Conservation (phyloP, 2,329 filamentous ascomycete species). For the Diaporthe sp. region DNA sequence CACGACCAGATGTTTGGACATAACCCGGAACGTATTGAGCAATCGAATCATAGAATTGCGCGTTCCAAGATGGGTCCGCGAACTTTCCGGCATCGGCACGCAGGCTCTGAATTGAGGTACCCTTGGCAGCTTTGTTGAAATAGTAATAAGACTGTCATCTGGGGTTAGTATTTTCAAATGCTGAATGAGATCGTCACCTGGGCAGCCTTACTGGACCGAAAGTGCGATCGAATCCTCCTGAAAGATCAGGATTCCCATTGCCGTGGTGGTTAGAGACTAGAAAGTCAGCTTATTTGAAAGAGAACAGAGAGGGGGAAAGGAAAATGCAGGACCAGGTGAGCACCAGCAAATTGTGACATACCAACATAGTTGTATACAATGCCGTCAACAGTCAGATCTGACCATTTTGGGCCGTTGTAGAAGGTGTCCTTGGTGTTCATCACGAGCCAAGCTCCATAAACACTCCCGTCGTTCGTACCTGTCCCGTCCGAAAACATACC, state of each 20-base stretch:
- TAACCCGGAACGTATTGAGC: slow-evolving; percentile 68
- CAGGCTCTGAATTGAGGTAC: slow-evolving; percentile 57
- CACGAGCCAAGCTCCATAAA: slow-evolving; percentile 70
- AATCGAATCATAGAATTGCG: slow-evolving; percentile 71
- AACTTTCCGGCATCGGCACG: slow-evolving; percentile 64
- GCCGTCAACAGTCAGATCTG: slow-evolving; percentile 71
- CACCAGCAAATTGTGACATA: background rate
- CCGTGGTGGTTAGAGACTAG: slow-evolving; percentile 70
- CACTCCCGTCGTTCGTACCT: slow-evolving; percentile 59
- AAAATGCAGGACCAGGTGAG: too few relatives aligned
- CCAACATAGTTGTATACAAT: slow-evolving; percentile 72
- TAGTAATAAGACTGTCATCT: slow-evolving; percentile 62
- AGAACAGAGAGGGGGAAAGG: too few relatives aligned
- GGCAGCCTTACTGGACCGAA: slow-evolving; percentile 60
- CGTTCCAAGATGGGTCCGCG: slow-evolving; percentile 64
- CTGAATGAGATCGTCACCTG: background rate
- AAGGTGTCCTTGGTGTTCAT: slow-evolving; percentile 73
- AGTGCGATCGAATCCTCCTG: slow-evolving; percentile 71
- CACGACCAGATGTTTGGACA: slow-evolving; percentile 60
- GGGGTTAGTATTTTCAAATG: background rate
- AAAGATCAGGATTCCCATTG: slow-evolving; percentile 72
- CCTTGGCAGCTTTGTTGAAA: slow-evolving; percentile 66
- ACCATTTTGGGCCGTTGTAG: slow-evolving; percentile 70
- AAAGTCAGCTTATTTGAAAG: background rate
- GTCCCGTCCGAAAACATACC: slow-evolving; percentile 55